phyloP scores from a whole-genome alignment of 371 early-diverging fungal genomes.

The Massospora cicadina region DNA sequence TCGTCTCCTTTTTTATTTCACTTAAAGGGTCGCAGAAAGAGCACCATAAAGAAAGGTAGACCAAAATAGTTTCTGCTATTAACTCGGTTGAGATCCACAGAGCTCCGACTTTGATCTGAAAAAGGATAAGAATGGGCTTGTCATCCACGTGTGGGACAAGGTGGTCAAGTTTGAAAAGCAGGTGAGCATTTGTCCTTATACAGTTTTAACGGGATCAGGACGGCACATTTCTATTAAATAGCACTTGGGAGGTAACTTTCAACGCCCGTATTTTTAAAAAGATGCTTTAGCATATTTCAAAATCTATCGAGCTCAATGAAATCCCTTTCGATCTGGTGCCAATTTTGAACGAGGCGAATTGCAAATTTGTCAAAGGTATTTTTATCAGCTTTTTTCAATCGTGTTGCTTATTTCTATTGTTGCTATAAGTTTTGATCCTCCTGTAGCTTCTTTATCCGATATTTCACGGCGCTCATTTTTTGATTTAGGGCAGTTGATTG shows the following conservation, averaged over 20 bases:
- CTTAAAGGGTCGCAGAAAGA: background rate
- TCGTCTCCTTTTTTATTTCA: background rate
- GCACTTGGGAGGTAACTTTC: background rate
- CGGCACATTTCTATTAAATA: background rate
- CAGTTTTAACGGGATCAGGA: background rate
- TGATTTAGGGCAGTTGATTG: background rate
- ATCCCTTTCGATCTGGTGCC: background rate
- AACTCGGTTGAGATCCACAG: background rate
- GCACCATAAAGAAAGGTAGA: background rate
- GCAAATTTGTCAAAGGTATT: background rate
- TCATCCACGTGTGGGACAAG: background rate
- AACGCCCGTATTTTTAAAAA: background rate
- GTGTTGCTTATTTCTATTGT: background rate
- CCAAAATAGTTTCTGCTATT: background rate
- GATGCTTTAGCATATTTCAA: background rate
- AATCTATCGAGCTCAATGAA: background rate
- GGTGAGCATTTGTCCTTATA: background rate
- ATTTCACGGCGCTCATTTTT: no score
- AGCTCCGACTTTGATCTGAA: background rate
- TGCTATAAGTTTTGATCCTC: background rate
- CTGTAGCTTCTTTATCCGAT: no score
- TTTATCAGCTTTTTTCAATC: background rate
- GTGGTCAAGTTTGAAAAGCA: background rate
- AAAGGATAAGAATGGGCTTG: background rate
- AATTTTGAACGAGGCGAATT: background rate